These are phyloP conservation scores for Anisodus tanguticus DNA, from an alignment of 257 asterid species.

Conservation along the genomic window DNA sequence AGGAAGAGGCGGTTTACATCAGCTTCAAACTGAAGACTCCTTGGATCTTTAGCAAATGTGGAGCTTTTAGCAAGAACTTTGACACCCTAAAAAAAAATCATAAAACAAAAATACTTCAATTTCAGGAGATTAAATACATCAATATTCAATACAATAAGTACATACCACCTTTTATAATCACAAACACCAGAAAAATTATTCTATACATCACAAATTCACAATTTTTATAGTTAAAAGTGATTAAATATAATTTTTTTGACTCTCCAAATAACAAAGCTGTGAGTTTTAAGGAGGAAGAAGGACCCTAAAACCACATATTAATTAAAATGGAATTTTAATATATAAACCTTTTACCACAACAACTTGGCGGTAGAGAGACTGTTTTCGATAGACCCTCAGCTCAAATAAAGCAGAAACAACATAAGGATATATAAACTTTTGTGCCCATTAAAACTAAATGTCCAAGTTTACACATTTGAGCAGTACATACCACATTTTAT, in stretches of 20 bases:
- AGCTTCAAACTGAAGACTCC: constrained; percentile 81
- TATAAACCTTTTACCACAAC: too few species aligned
- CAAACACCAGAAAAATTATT: not conserved
- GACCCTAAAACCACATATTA: not conserved
- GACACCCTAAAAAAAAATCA: constrained; percentile 60
- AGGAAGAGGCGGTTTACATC: constrained; percentile 85
- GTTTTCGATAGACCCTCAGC: too few species aligned
- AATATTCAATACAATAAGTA: not conserved
- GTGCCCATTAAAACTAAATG: not conserved
- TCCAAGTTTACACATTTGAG: not conserved
- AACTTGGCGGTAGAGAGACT: too few species aligned
- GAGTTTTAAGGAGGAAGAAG: not conserved
- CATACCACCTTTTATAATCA: not conserved
- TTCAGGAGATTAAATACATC: not conserved
- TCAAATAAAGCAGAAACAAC: too few species aligned
- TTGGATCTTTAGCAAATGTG: constrained; percentile 69
- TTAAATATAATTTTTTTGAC: not conserved
- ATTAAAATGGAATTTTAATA: too few species aligned
- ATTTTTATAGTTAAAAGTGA: not conserved
- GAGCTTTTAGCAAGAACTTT: constrained; percentile 92
- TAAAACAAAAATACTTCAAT: constrained; percentile 5
- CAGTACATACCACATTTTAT: not conserved
- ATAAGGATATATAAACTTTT: too few species aligned
- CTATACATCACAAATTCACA: too few species aligned
- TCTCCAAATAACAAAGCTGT: not conserved